A percentile compares a stretch with the other conserved stretches of the same genome.
phyloP scores from a whole-genome alignment of 2,329 filamentous ascomycete genomes.

The Scedosporium minutisporum region DNA sequence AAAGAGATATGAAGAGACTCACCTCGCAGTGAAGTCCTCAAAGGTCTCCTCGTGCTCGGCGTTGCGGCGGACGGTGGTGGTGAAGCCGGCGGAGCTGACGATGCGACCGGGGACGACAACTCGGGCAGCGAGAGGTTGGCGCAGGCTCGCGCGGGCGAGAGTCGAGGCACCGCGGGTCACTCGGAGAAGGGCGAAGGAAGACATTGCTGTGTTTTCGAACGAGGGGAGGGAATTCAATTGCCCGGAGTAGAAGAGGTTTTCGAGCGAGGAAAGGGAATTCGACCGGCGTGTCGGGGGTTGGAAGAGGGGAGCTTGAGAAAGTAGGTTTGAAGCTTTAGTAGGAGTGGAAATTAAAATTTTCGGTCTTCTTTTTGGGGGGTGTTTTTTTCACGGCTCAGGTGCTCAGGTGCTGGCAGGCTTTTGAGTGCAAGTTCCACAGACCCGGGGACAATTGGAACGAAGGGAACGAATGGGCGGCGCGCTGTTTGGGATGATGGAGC shows the following conservation, averaged over 20 bases:
- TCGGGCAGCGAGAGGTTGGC: constrained; percentile 45
- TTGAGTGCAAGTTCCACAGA: constrained; percentile 1
- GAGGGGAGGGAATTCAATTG: neutral
- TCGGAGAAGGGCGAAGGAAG: constrained; percentile 57
- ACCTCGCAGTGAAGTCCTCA: constrained; percentile 98
- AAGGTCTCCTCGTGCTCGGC: constrained; percentile 87
- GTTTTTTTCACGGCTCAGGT: neutral
- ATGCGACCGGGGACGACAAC: constrained; percentile 41
- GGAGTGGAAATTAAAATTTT: constrained; percentile 2
- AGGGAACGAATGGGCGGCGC: constrained; percentile 1
- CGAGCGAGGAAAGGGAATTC: neutral
- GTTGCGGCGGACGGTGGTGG: constrained; percentile 48
- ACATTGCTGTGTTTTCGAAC: constrained; percentile 34
- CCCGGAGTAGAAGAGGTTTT: neutral
- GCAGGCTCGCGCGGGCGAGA: constrained; percentile 56
- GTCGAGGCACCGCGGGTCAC: constrained; percentile 56
- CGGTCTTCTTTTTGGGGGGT: neutral
- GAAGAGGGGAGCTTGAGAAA: too few relatives aligned
- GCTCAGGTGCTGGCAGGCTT: neutral
- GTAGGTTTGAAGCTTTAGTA: neutral
- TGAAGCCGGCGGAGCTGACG: constrained; percentile 47
- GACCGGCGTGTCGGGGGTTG: neutral
- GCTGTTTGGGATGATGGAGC: neutral
- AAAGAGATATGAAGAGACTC: constrained; percentile 12
- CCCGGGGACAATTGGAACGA: neutral